Evolutionary conservation across 805 yeast genomes (phyloP), one percentile per base, ranked within the genome.

Genomic region (Nakazawaea peltata): DNA sequence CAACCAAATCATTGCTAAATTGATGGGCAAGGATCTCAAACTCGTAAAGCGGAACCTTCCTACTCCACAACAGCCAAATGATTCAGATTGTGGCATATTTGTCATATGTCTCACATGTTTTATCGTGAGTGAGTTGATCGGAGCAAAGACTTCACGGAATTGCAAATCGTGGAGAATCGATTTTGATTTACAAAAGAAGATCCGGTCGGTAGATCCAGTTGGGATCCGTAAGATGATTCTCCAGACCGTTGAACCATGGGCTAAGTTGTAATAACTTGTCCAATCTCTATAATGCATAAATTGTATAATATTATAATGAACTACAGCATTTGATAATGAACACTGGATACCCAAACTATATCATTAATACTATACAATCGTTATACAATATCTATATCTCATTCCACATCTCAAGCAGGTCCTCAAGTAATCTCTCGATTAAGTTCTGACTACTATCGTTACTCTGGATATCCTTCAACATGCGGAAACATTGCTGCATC

Each of bases 51-150:
- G 41, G 8, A 50, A 52, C 21, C 35, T 43, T 21, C 40, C 45
- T 46, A 41, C 78, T 10, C 78, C 78, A 24, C 84, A 77, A 42
- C 85, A 77, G 51, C 56, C 63, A 11, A 77, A 77, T 48, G 77
- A 77, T 6, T 76, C 75, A 40, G 85, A 77, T 50, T 77, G 85
- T 51, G 85, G 85, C 0, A 68, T 74, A 23, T 57, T 62, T 29
- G 57, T 53, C 49, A 44, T 49, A 47, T 63, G 63, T 9, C 49
- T 61, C 10, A 56, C 69, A 34, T 37, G 40, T 32, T 31, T 32
- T 12, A 9, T 36, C 3, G 22, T 36, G 12, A 28, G 33, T 27
- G 36, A 36, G 26, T 35, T 61, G 16, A 44, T 37, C 18, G 39
- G 43, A 13, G 36, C 35, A 4, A 21, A 21, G 23, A 21, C 10